Base-by-base conservation (phyloP, 2,329 filamentous ascomycete genomes). In the Escovopsis weberi region DNA sequence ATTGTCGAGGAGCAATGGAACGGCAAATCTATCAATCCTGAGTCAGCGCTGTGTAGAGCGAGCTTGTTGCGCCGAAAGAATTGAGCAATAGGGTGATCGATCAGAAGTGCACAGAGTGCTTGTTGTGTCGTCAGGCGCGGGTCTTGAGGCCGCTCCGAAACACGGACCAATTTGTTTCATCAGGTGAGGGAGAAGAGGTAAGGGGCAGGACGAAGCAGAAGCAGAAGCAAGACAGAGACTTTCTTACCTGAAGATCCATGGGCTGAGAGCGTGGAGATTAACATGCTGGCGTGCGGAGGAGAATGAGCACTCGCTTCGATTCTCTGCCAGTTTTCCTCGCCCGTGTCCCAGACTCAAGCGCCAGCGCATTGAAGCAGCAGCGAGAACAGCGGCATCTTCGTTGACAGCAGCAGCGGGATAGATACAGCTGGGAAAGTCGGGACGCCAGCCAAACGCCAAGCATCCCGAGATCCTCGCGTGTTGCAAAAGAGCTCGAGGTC, bases 111-210 rank as follows among this genome's bases (percentile, higher is more conserved):
- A 81, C 75, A 70, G 48, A 57, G 59, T 80, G 71, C 78, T 80
- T 75, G 74, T 71, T 70, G 65, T 67, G 70, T 85, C 84, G 74
- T 85, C 85, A 82, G 75, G 62, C 69, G 78, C 80, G 82, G 84
- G 82, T 88, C 83, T 89, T 89, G 84, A 86, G 75, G 77, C 82
- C 80, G 79, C 62, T 89, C 82, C 76, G 85, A 79, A 89, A 91
- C 84, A 89, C 83, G 84, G 85, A 89, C 85, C 82, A 88, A 88
- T 80, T 72, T 72, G 74, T 82, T 73, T 88, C 84, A 87, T 88
- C 83, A 64, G 52, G 45, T 40, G 42, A 28, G 26, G 40, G 42
- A 28, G 26, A 30, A 28, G 18, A 12, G 23, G 12, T 4, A 8
- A 18, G 4, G 37, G 9, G 32, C 38, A 19, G n/a, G n/a, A n/a